Percentiles rank a stretch among this genome's conserved stretches.
phyloP scores from a whole-genome alignment of 163 green algal genomes.

The Scenedesmus sp. region DNA sequence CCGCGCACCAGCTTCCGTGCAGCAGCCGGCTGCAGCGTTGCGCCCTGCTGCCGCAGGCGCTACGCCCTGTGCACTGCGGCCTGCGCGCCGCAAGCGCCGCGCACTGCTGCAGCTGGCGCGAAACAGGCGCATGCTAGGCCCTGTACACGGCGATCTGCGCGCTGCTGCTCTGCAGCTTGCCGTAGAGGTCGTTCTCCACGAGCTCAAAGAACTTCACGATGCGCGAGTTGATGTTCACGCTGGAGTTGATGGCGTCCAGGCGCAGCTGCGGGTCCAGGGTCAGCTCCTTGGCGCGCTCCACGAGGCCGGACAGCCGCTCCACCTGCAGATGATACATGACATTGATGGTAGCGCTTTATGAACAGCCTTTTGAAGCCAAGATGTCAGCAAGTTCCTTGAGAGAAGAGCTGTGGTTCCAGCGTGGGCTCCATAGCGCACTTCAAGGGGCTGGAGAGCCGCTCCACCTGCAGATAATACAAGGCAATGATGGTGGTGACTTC shows the following conservation, averaged over 20 bases:
- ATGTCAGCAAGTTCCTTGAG: background rate
- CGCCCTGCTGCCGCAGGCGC: no score
- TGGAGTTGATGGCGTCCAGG: slow-evolving; percentile 82
- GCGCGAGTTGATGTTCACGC: slow-evolving; percentile 72
- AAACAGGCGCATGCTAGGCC: background rate
- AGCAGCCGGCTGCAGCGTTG: no score
- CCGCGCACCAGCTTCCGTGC: no score
- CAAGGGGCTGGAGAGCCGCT: slow-evolving; percentile 67
- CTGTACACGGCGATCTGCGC: slow-evolving; percentile 63
- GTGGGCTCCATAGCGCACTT: slow-evolving; percentile 50
- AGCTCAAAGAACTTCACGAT: slow-evolving; percentile 80
- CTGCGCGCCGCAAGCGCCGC: no score
- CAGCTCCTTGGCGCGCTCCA: slow-evolving; percentile 46
- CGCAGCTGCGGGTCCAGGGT: slow-evolving; percentile 57
- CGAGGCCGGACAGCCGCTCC: slow-evolving; percentile 69
- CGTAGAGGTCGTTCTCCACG: slow-evolving; percentile 82
- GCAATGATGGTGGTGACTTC: no score
- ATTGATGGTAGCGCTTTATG: background rate
- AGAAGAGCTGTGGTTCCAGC: background rate
- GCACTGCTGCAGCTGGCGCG: no score
- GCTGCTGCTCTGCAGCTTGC: slow-evolving; percentile 58
- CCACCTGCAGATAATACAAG: slow-evolving; percentile 58
- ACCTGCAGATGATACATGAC: slow-evolving; percentile 54
- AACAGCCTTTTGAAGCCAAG: no score
- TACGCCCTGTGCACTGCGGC: no score